phyloP scores from a whole-genome alignment of 1,139 yeast genomes.

The Hyphopichia burtonii region DNA sequence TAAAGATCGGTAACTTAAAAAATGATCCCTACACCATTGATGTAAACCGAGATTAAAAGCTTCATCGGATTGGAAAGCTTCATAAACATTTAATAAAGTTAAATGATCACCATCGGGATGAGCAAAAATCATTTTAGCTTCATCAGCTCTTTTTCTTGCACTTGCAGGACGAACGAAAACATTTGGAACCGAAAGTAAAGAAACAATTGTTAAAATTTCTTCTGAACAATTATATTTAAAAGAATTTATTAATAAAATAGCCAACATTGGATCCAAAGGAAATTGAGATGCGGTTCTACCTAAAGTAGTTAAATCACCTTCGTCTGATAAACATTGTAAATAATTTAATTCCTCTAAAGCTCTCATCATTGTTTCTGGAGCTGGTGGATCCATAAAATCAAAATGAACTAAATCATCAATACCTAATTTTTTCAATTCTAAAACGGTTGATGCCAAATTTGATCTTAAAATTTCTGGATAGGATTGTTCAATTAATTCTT shows the following conservation, averaged over 20 bases:
- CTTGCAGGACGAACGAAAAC: constrained; percentile 93
- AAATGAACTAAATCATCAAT: constrained; percentile 95
- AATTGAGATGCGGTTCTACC: constrained; percentile 90
- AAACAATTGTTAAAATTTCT: constrained; percentile 84
- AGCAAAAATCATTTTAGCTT: constrained; percentile 81
- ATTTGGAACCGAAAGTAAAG: constrained; percentile 87
- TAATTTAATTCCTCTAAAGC: constrained; percentile 94
- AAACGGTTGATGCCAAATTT: constrained; percentile 86
- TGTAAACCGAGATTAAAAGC: constrained; percentile 58
- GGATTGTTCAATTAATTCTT: constrained; percentile 90
- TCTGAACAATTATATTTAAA: constrained; percentile 84
- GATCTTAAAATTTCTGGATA: constrained; percentile 93
- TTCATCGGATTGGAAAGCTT: constrained; percentile 76
- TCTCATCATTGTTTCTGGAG: constrained; percentile 99
- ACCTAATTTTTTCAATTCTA: constrained; percentile 90
- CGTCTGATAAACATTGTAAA: constrained; percentile 85
- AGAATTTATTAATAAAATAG: constrained; percentile 87
- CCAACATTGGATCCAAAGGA: constrained; percentile 94
- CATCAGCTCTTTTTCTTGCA: constrained; percentile 90
- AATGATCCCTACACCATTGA: constrained; percentile 93
- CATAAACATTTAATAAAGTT: constrained; percentile 83
- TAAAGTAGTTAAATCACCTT: constrained; percentile 83
- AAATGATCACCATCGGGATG: constrained; percentile 96
- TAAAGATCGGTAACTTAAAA: constrained; percentile 77
- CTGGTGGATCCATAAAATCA: constrained; percentile 99